A percentile compares a stretch with the other conserved stretches of the same genome.
phyloP scores from a whole-genome alignment of 2,329 filamentous ascomycete species.

The Blumeriella jaapii region DNA sequence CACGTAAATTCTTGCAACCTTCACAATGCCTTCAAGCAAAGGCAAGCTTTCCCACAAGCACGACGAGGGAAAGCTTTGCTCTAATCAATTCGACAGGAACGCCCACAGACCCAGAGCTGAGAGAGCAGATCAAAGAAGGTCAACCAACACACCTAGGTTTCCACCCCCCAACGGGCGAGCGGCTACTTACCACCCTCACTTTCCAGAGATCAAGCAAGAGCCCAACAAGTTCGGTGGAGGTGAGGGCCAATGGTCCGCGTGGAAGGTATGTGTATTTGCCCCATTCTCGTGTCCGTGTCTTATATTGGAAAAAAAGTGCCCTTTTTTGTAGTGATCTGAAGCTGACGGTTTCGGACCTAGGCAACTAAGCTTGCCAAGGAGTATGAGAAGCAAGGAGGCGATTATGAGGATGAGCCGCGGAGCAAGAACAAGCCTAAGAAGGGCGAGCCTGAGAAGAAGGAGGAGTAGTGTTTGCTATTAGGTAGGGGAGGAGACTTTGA shows the following conservation, averaged over 20 bases:
- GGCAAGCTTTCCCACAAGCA: too few species aligned
- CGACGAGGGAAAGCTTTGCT: too few species aligned
- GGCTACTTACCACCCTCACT: too few species aligned
- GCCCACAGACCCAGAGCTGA: slow-evolving; percentile 33
- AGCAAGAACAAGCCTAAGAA: slow-evolving; percentile 34
- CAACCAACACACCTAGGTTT: background rate
- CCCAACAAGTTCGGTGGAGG: slow-evolving; percentile 34
- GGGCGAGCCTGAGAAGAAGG: slow-evolving; percentile 30
- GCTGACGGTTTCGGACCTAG: slow-evolving; percentile 14
- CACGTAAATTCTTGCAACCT: too few species aligned
- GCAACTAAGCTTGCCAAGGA: slow-evolving; percentile 32
- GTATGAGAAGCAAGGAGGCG: slow-evolving; percentile 31
- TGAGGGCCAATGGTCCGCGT: slow-evolving; percentile 36
- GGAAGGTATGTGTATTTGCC: slow-evolving; percentile 28
- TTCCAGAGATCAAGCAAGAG: slow-evolving; percentile 32
- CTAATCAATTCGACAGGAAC: slow-evolving; percentile 36
- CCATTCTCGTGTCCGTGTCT: background rate
- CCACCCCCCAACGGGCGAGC: background rate
- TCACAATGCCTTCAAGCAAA: too few species aligned
- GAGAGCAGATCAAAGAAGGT: slow-evolving; percentile 34
- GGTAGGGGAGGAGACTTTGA: too few species aligned
- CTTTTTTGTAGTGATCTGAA: background rate
- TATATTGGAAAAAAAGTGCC: too few species aligned
- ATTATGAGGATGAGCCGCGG: slow-evolving; percentile 31
- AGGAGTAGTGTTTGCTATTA: background rate